Conservation (phyloP, 202 grass and related monocot genomes). For the Setaria viridis region DNA sequence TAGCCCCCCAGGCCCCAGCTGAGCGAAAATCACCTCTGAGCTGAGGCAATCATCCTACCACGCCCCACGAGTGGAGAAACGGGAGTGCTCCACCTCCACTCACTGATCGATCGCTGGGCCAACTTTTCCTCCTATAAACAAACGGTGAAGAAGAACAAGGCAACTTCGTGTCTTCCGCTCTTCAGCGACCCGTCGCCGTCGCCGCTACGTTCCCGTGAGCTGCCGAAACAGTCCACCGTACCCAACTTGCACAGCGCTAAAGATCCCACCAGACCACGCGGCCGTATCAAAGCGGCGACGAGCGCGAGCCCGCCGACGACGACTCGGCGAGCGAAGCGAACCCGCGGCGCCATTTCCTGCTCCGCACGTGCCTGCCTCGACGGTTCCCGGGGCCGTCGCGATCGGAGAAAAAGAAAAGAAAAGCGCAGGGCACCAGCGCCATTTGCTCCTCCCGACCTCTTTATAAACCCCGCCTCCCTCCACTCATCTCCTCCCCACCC, state of each 20-base stretch:
- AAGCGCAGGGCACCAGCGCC: not conserved
- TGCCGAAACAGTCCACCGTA: not conserved
- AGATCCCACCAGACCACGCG: not conserved
- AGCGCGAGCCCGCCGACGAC: no score
- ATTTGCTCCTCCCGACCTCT: not conserved
- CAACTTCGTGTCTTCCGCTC: not conserved
- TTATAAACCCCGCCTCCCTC: constrained; percentile 19
- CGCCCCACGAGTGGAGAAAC: not conserved
- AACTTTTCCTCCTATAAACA: not conserved
- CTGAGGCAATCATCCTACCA: no score
- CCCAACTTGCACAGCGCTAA: not conserved
- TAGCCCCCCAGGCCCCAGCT: no score
- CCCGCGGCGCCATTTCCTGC: constrained; percentile 29
- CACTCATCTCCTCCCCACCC: not conserved
- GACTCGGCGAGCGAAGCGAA: not conserved
- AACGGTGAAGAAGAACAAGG: not conserved
- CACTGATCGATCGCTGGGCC: not conserved
- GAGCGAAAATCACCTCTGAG: no score
- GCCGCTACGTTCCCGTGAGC: not conserved
- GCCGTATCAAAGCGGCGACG: not conserved
- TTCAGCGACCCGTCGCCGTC: not conserved
- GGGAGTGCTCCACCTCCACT: no score
- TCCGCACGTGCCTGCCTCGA: constrained; percentile 8
- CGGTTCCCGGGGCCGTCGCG: not conserved
- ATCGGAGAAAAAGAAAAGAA: not conserved